These are phyloP conservation scores for Thielaviopsis euricoi DNA, from an alignment of 2,329 filamentous ascomycete genomes.

Conservation along the genomic window DNA sequence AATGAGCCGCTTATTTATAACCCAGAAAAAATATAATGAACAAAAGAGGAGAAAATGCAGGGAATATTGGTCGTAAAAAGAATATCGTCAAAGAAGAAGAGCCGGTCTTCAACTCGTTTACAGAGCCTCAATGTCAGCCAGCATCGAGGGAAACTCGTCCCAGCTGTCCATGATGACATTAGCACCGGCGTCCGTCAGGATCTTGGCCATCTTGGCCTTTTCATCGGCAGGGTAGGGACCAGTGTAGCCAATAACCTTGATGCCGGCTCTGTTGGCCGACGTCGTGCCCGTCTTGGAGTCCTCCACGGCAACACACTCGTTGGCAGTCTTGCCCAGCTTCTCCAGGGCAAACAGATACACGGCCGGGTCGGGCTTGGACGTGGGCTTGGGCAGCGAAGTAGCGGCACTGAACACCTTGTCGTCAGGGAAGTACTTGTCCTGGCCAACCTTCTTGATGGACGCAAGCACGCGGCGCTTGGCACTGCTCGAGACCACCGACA, in stretches of 20 bases:
- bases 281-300: constrained; percentile 76
- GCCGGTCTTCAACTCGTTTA: not conserved
- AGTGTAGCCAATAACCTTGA: constrained; percentile 71
- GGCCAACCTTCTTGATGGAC: constrained; percentile 61
- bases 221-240: constrained; percentile 53
- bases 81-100: not conserved
- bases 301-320: constrained; percentile 67
- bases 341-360: constrained; percentile 70
- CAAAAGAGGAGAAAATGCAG: not conserved
- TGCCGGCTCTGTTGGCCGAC: constrained; percentile 56
- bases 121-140: constrained; percentile 28
- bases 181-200: constrained; percentile 44
- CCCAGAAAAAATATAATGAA: constrained; percentile 15
- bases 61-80: not conserved
- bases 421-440: constrained; percentile 63
- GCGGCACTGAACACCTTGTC: constrained; percentile 70
- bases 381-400: constrained; percentile 60
- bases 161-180: constrained; percentile 45
- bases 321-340: constrained; percentile 51
- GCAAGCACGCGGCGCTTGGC: constrained; percentile 64
- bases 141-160: constrained; percentile 33
- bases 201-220: constrained; percentile 47
- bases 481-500: constrained; percentile 69
- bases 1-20: not conserved
- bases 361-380: constrained; percentile 78